Conservation (phyloP, 78 protist species). For the Guillardia theta region DNA sequence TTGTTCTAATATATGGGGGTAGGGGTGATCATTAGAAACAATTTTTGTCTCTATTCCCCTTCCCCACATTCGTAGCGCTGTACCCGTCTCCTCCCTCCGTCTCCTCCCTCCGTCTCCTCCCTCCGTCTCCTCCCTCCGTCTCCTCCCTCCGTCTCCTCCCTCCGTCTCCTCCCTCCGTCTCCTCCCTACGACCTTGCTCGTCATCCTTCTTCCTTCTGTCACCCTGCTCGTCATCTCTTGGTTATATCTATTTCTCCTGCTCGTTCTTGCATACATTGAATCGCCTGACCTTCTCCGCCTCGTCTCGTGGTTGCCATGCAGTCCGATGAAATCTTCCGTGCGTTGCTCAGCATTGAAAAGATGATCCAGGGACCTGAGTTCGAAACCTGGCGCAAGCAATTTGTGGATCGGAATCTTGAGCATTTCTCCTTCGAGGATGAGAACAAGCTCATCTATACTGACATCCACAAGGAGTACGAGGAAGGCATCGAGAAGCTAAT, state of each 20-base stretch:
- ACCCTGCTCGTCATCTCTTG: not conserved
- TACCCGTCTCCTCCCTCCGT: not conserved
- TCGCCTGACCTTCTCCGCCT: not conserved
- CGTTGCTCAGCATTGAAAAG: not conserved
- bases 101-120: not conserved
- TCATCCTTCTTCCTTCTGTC: not conserved
- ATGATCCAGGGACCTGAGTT: not conserved
- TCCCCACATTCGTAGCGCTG: not conserved
- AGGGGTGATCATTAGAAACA: too few species aligned
- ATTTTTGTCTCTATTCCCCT: not conserved
- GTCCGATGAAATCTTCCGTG: too few species aligned
- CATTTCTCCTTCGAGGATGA: not conserved
- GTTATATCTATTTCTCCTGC: not conserved
- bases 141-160: not conserved
- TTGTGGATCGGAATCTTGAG: not conserved
- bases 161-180: not conserved
- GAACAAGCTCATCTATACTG: not conserved
- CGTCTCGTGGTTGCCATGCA: too few species aligned
- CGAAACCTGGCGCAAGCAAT: not conserved
- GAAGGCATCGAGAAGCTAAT: not conserved
- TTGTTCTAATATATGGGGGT: too few species aligned
- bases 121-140: not conserved
- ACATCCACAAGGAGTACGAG: not conserved
- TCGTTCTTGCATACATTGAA: not conserved
- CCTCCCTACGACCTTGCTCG: not conserved